Evolutionary conservation across 192 early-diverging fungal genomes (phyloP).

Genomic region (Rhizophagus clarus): DNA sequence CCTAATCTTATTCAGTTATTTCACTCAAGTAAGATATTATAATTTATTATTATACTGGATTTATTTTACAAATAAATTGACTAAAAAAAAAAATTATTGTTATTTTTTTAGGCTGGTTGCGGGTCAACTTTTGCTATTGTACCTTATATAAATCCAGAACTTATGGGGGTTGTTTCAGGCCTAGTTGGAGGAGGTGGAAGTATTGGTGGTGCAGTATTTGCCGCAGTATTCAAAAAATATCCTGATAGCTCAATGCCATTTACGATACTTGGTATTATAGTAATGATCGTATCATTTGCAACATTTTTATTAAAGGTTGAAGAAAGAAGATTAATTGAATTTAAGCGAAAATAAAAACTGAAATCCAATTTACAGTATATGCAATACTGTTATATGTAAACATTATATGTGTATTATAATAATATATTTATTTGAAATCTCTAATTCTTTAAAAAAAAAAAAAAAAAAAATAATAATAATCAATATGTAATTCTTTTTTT

Average conservation of each 20-base stretch:
- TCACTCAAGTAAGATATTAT: conserved; percentile 38
- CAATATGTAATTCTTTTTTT: too few relatives aligned
- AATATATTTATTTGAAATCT: too few relatives aligned
- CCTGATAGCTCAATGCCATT: conserved; percentile 38
- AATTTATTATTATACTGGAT: background rate
- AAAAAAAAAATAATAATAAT: too few relatives aligned
- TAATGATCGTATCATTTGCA: conserved; percentile 38
- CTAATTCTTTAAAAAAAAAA: too few relatives aligned
- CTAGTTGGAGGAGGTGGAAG: conserved; percentile 67
- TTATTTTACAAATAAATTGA: background rate
- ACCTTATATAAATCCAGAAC: conserved; percentile 52
- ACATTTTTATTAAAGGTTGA: conserved; percentile 37
- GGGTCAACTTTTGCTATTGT: conserved; percentile 66
- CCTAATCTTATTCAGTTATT: conserved; percentile 58
- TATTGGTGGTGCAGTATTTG: conserved; percentile 61
- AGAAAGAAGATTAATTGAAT: conserved; percentile 30
- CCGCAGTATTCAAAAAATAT: conserved; percentile 50
- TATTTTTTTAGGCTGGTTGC: conserved; percentile 38
- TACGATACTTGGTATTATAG: conserved; percentile 50
- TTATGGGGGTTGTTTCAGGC: conserved; percentile 53
- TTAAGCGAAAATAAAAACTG: background rate
- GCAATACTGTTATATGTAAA: background rate
- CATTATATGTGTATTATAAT: too few relatives aligned
- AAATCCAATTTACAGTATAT: background rate
- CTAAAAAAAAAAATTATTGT: background rate